Percentiles rank a stretch among this genome's conserved stretches.
Conservation (phyloP, 2,329 filamentous ascomycete genomes). For the Clonostachys rhizophaga region DNA sequence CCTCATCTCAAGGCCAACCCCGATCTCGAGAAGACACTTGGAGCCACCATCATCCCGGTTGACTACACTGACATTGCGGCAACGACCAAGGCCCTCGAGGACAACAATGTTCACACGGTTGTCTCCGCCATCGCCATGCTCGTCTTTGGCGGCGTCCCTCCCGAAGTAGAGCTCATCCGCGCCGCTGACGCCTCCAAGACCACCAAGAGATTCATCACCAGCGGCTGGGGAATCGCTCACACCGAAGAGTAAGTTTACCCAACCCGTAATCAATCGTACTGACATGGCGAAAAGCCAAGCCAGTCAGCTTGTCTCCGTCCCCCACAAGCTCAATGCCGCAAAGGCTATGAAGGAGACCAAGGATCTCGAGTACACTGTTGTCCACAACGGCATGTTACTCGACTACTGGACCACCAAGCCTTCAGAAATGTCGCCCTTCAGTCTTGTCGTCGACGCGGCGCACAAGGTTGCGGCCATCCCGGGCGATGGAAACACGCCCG, state of each 20-base stretch:
- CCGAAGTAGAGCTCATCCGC: slow-evolving; percentile 29
- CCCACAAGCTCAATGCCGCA: not conserved
- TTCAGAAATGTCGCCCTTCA: slow-evolving; percentile 25
- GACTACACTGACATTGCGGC: slow-evolving; percentile 16
- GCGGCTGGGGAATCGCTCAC: slow-evolving; percentile 28
- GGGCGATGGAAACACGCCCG: slow-evolving; percentile 33
- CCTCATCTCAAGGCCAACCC: slow-evolving; percentile 9
- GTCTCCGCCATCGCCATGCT: slow-evolving; percentile 34
- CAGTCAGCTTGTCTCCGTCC: not conserved
- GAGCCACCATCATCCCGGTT: slow-evolving; percentile 13
- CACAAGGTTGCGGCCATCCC: slow-evolving; percentile 40
- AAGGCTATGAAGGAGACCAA: not conserved
- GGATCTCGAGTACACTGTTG: not conserved
- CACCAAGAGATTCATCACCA: slow-evolving; percentile 35
- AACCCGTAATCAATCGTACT: no score
- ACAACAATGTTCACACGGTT: slow-evolving; percentile 34
- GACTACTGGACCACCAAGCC: slow-evolving; percentile 35
- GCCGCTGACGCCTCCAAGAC: slow-evolving; percentile 29
- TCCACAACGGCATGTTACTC: slow-evolving; percentile 34
- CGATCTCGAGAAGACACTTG: slow-evolving; percentile 11
- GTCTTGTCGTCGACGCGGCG: slow-evolving; percentile 36
- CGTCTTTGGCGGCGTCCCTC: slow-evolving; percentile 19
- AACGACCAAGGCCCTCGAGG: slow-evolving; percentile 16
- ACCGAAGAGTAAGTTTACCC: not conserved
- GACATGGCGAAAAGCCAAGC: no score